Evolutionary conservation across 306 rosid species (phyloP), one percentile per base, ranked within the genome.

Genomic region (Rosa lucieae): DNA sequence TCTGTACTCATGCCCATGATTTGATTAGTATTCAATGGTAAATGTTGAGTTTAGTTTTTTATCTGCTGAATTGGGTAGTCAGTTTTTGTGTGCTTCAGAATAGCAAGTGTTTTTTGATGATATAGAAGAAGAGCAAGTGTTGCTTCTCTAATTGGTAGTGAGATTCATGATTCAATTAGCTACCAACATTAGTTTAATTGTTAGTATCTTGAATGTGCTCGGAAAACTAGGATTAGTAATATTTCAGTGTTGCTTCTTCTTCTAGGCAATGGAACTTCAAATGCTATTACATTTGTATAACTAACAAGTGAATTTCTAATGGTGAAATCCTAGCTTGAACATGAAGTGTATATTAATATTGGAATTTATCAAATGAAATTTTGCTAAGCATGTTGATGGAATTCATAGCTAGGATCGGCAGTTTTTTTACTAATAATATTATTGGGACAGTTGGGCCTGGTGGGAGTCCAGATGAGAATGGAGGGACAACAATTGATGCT

Each of bases 21-120:
- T 35, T 40, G 42, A 18, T 26, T 70, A 37, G 51, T 32, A 12
- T 77, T 65, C 21, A 32, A 4, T 3, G 5, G n/a, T 77, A 11
- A 46, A 11, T 42, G 15, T 37, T 62, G 35, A 51, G 35, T 72
- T 70, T 67, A 7, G 52, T 61, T 70, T 44, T 70, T 59, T 12
- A 42, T 29, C 75, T 82, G 74, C 72, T 75, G 67, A 47, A 72
- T 68, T 26, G 37, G 5, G n/a, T 49, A 21, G 21, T 56, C 12
- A 1, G 4, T 11, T 7, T 55, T n/a, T 74, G 10, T 74, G n/a
- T 29, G 75, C 13, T 26, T 0, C 15, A 48, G 61, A 23, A 23
- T 23, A 23, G 26, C 26, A 23, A 23, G 26, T 23, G 26, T 23
- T 23, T 23, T 23, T 23, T 23, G 26, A 23, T 23, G 26, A 23